Evolutionary conservation across 352 stramenopile genomes (phyloP), one percentile per base, ranked within the genome.

Genomic region (Phytopythium aichiense): DNA sequence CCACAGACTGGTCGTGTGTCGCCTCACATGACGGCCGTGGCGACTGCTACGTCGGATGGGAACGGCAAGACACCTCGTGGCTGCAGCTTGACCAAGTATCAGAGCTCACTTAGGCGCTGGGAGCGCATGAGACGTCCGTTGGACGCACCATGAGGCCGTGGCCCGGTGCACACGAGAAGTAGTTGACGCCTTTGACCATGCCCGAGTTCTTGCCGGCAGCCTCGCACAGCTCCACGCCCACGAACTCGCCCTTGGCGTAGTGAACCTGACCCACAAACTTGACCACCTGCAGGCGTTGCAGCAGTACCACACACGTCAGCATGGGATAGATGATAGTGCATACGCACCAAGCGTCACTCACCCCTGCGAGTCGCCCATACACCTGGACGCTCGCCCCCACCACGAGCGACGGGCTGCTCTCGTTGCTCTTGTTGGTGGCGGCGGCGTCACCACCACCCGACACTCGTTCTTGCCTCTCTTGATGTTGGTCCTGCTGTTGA

Each of bases 171-270:
- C 82, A 91, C 40, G 66, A 63, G 52, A 94, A 94, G 71, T 92
- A 92, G 15, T 53, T 30, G 31, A 84, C 71, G 13, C 82, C 82
- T 45, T 91, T 91, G 55, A 92, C 63, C 7, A 70, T 83, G 22
- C 82, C 84, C 58, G 89, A 65, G 65, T 93, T 93, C 68, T 93
- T 93, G 50, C 81, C 84, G 7, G 79, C 63, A 2, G 78, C 67
- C 12, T 84, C 75, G 38, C 69, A 77, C 31, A 93, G 64, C 40
- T 74, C 69, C 25, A 93, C 70, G 8, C 84, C 80, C 20, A 93
- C 58, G 54, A 91, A 89, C 6, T 86, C 65, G 15, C 82, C 84
- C 53, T 89, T 92, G 12, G 75, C 69, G 63, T 94, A 94, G 62
- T 92, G 82, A 13, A 91, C 84, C 0, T 60, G 52, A 0, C 84